Evolutionary conservation across 176 grass and related monocot genomes (phyloP).

Genomic region (Oryza rufipogon): DNA sequence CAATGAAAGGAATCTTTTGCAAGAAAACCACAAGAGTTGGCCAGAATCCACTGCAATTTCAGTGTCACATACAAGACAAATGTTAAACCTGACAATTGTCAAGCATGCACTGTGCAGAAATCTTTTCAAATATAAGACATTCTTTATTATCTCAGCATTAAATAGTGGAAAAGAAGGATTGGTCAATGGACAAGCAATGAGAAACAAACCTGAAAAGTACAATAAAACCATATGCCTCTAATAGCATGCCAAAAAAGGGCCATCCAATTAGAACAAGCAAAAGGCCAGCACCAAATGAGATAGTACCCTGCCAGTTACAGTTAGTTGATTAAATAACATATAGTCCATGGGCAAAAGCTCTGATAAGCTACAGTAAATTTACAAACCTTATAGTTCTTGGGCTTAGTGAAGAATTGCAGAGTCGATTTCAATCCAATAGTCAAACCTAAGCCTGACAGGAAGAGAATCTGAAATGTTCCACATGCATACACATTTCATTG

Average conservation of each 20-base stretch:
- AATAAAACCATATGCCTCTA: constrained; percentile 95
- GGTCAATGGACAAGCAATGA: too few relatives aligned
- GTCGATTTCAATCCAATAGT: constrained; percentile 98
- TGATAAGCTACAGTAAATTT: not conserved
- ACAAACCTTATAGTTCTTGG: constrained; percentile 94
- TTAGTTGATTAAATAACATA: constrained; percentile 19
- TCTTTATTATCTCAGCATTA: too few relatives aligned
- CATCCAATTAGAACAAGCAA: constrained; percentile 90
- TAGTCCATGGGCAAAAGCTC: not conserved
- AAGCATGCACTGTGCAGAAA: not conserved
- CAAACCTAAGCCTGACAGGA: constrained; percentile 88
- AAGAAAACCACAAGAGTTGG: constrained; percentile 88
- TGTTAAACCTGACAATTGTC: too few relatives aligned
- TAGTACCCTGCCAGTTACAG: constrained; percentile 75
- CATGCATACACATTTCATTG: constrained; percentile 22
- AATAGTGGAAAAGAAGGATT: too few relatives aligned
- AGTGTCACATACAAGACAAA: too few relatives aligned
- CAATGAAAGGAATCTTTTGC: constrained; percentile 87
- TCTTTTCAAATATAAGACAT: not conserved
- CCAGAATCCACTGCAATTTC: constrained; percentile 84
- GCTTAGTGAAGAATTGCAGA: constrained; percentile 97
- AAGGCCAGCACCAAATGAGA: constrained; percentile 89
- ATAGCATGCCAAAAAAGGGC: constrained; percentile 92
- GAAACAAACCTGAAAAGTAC: constrained; percentile 80
- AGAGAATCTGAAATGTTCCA: constrained; percentile 75